Conservation (phyloP, 805 yeast genomes). For the Kuraishia molischiana region DNA sequence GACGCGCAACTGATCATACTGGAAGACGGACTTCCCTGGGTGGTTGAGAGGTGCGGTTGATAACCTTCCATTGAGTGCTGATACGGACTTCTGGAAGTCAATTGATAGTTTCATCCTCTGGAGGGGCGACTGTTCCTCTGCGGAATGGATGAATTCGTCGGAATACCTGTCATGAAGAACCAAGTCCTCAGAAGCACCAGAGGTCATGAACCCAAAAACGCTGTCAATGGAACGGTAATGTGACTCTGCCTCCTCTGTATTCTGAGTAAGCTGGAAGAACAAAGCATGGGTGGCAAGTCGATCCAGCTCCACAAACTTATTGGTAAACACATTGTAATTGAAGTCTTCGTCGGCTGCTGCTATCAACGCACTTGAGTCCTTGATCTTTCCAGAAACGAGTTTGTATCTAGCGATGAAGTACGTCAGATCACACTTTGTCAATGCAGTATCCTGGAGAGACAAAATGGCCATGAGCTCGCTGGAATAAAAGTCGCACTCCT, state of each 20-base stretch:
- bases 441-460: constrained; percentile 16
- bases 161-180: neutral
- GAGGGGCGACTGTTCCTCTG: neutral
- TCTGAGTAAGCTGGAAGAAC: constrained; percentile 8
- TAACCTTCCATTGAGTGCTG: neutral
- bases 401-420: constrained; percentile 14
- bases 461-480: constrained; percentile 37
- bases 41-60: neutral
- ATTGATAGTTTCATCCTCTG: neutral
- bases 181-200: neutral
- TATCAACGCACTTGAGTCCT: constrained; percentile 7
- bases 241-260: constrained; percentile 4
- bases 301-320: constrained; percentile 9
- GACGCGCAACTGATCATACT: neutral
- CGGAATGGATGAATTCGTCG: neutral
- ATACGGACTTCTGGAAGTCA: neutral
- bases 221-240: constrained; percentile 2
- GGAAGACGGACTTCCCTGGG: neutral
- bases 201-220: constrained; percentile 1
- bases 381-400: constrained; percentile 8
- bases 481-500: constrained; percentile 46
- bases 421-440: constrained; percentile 10
- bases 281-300: constrained; percentile 9
- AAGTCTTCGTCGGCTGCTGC: constrained; percentile 6
- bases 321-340: constrained; percentile 5